Evolutionary conservation across 371 early-diverging fungal genomes (phyloP).

Genomic region (Mucor plumbeus): DNA sequence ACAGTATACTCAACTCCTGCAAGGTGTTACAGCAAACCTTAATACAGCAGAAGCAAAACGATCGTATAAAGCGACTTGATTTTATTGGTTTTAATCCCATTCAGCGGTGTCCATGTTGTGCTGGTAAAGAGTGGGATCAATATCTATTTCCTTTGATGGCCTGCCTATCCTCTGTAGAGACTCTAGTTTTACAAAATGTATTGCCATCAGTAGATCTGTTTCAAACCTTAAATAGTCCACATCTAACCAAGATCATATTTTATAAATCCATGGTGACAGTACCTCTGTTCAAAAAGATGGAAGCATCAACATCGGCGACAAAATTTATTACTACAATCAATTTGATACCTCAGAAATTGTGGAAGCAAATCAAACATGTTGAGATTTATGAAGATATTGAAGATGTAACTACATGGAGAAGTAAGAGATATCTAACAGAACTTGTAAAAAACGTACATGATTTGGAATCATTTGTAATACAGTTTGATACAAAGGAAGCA

Average conservation of each 20-base stretch:
- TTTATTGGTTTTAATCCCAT: constrained; percentile 27
- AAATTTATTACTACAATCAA: constrained; percentile 7
- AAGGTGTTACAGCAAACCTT: background rate
- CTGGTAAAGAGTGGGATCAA: constrained; percentile 34
- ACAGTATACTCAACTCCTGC: background rate
- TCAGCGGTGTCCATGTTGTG: constrained; percentile 36
- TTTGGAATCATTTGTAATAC: constrained; percentile 19
- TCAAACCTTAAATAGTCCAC: background rate
- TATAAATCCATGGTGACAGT: constrained; percentile 16
- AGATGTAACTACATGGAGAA: constrained; percentile 15
- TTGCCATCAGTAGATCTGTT: constrained; percentile 28
- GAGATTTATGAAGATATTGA: constrained; percentile 30
- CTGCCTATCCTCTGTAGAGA: constrained; percentile 10
- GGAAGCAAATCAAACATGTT: constrained; percentile 22
- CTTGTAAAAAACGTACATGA: constrained; percentile 10
- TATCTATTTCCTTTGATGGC: constrained; percentile 17
- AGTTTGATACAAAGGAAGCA: constrained; percentile 26
- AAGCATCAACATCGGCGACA: background rate
- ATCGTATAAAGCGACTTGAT: constrained; percentile 20
- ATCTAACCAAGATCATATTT: constrained; percentile 11
- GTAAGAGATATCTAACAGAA: constrained; percentile 16
- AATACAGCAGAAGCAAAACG: background rate
- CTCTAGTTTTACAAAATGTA: constrained; percentile 26
- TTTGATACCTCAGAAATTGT: constrained; percentile 16
- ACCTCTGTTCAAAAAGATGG: background rate